Evolutionary conservation across 306 rosid genomes (phyloP).

Genomic region (Dicorynia guianensis): DNA sequence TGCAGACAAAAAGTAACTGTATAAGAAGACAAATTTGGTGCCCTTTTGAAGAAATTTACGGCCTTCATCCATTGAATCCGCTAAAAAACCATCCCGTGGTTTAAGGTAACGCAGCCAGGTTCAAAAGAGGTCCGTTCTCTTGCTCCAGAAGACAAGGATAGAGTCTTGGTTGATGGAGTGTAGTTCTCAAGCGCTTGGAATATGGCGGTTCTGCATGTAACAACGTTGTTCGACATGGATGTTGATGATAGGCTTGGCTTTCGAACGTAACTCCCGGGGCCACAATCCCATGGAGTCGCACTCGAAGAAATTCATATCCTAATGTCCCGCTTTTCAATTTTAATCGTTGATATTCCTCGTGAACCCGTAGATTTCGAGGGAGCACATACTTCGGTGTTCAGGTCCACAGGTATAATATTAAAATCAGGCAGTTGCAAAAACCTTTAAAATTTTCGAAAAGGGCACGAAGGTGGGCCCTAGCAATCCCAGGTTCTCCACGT

Average conservation of each 20-base stretch:
- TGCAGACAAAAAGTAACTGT: background rate
- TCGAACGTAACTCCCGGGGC: background rate
- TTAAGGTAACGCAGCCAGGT: background rate
- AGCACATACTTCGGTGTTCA: background rate
- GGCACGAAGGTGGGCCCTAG: background rate
- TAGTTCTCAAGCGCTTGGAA: too few relatives aligned
- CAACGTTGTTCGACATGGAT: too few relatives aligned
- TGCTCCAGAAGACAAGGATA: too few relatives aligned
- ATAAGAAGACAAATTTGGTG: background rate
- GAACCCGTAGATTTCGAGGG: background rate
- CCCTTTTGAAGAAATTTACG: background rate
- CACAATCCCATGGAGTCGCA: background rate
- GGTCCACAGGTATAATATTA: background rate
- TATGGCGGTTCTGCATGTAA: too few relatives aligned
- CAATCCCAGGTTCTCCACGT: slow-evolving; percentile 1
- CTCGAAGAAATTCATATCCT: background rate
- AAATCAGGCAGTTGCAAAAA: background rate
- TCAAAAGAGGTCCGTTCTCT: too few relatives aligned
- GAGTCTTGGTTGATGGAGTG: too few relatives aligned
- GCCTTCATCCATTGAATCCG: background rate
- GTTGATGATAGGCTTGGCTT: too few relatives aligned
- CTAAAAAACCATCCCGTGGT: background rate
- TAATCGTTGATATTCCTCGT: background rate
- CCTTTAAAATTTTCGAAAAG: background rate
- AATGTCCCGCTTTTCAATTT: too few relatives aligned